These are phyloP conservation scores for Rhododendron kiyosumense DNA, from an alignment of 148 eudicot species.

Conservation along the genomic window DNA sequence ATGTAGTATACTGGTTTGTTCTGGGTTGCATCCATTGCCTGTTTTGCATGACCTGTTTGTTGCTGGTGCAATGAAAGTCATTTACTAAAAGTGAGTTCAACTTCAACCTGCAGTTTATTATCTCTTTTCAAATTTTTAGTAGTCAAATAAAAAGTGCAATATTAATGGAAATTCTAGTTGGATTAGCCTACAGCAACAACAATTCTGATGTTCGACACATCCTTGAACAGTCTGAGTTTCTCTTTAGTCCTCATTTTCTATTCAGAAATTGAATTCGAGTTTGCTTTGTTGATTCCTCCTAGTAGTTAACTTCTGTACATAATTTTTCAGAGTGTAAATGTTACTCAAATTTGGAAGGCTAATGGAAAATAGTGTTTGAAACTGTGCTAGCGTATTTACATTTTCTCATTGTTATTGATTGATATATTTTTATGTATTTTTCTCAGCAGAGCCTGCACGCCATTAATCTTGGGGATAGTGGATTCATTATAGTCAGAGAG, in stretches of 20 bases:
- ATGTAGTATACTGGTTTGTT: not conserved
- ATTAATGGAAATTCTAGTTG: not conserved
- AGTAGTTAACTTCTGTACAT: not conserved
- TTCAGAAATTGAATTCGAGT: not conserved
- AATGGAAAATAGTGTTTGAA: not conserved
- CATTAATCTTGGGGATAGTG: slow-evolving; percentile 93
- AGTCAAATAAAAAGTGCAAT: not conserved
- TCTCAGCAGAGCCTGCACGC: slow-evolving; percentile 70
- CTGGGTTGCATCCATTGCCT: not conserved
- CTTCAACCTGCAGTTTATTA: not conserved
- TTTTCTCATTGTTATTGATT: not conserved
- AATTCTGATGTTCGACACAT: not conserved
- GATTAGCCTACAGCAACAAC: not conserved
- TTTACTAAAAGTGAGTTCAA: not conserved
- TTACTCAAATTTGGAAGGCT: not conserved
- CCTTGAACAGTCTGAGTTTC: not conserved
- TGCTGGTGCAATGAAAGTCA: not conserved
- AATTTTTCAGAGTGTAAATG: not conserved
- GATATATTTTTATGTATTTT: not conserved
- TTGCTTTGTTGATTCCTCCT: not conserved
- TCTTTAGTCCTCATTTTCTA: not conserved
- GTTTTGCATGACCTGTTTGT: not conserved
- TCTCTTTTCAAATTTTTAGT: not conserved
- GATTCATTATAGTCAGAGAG: slow-evolving; percentile 73
- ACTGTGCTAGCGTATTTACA: not conserved